Percentiles rank a stretch among this genome's conserved stretches.
Evolutionary conservation across 768 basidiomycete species (phyloP).

Genomic region (Infundibulicybe gibba): DNA sequence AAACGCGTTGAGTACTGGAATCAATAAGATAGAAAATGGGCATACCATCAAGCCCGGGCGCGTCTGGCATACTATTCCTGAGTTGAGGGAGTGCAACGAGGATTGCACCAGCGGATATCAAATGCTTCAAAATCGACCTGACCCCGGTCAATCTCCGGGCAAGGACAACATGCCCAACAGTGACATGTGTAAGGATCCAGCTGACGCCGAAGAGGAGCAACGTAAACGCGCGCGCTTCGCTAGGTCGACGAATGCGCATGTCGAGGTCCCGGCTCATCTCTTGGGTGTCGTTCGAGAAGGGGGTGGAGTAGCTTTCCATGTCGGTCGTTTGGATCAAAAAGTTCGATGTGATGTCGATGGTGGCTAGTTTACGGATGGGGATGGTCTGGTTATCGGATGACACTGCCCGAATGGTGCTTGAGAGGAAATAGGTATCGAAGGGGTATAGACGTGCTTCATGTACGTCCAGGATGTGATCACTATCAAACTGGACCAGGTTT

Average conservation of each 20-base stretch:
- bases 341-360: constrained; percentile 41
- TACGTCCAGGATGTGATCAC: constrained; percentile 52
- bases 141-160: constrained; percentile 29
- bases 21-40: not conserved
- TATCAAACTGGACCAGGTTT: constrained; percentile 54
- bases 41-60: constrained; percentile 45
- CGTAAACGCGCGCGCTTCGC: constrained; percentile 38
- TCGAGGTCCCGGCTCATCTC: constrained; percentile 40
- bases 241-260: constrained; percentile 41
- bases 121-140: constrained; percentile 29
- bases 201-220: constrained; percentile 42
- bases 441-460: constrained; percentile 52
- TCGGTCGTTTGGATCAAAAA: constrained; percentile 41
- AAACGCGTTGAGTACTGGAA: not conserved
- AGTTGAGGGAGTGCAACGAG: constrained; percentile 46
- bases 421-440: constrained; percentile 51
- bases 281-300: constrained; percentile 10
- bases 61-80: constrained; percentile 54
- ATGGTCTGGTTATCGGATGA: constrained; percentile 28
- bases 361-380: constrained; percentile 38
- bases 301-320: constrained; percentile 28
- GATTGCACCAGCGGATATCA: constrained; percentile 35
- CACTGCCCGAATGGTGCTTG: constrained; percentile 42
- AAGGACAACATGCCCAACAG: constrained; percentile 41
- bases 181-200: constrained; percentile 55